Base-by-base conservation (phyloP, 345 rosid species). In the Arabis hirsuta region DNA sequence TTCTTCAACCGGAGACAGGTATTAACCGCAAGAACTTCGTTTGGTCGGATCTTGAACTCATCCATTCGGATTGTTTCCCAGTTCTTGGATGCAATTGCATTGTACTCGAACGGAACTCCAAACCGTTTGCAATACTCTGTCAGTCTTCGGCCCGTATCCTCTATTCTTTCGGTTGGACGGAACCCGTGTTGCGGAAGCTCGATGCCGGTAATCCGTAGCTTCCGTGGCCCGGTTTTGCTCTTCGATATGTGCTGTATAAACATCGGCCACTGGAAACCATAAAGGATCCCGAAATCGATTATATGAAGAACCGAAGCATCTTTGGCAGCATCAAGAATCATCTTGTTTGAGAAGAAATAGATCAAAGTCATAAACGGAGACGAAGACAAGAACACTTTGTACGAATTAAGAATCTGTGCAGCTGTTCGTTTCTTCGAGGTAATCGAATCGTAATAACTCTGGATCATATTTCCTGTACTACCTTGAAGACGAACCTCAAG, bases 221-320 rank as follows among this genome's bases (percentile, higher is more conserved):
- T 84, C 39, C 87, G 82, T 14, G 89, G 89, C 6, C 96, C 89
- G 6, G 75, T 80, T 6, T 75, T 11, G 45, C 60, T 73, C 16
- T 7, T 58, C 0, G 96, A 67, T 16, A 94, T 82, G 54, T 52
- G 31, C 66, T 94, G 88, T 65, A 94, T 89, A 39, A 91, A 91
- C 71, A 78, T 64, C 0, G 98, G 97, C 97, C 95, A 94, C 20
- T 91, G 96, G 81, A 89, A 94, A 69, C 98, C 98, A 51, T 85
- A 91, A 6, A 65, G 50, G 56, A 94, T 85, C 44, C 98, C 97
- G 9, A 94, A 94, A 79, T 94, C 97, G 57, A 91, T 70, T 39
- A 94, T 76, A 74, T 94, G 98, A 79, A 94, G 90, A 51, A 79
- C 82, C 4, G 80, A 74, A 38, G 88, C 84, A 12, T 70, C 84